Conservation (phyloP, 768 basidiomycete species). For the Kwoniella sp. region DNA sequence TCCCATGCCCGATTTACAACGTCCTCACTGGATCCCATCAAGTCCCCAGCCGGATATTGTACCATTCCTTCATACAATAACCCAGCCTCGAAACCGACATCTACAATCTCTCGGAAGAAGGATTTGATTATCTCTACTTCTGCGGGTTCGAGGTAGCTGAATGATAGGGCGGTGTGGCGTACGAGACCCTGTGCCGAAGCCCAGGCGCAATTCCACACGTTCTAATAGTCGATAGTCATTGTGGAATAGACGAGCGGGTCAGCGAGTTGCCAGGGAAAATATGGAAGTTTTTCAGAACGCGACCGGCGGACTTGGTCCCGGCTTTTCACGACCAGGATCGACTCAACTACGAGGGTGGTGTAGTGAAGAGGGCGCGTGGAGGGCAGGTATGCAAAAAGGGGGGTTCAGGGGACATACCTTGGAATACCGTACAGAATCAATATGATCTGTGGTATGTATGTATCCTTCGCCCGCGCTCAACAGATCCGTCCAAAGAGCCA, state of each 20-base stretch:
- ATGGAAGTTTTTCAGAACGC: no score
- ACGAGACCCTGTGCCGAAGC: slow-evolving; percentile 43
- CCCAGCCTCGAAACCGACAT: slow-evolving; percentile 42
- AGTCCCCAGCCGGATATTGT: slow-evolving; percentile 31
- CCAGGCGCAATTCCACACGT: slow-evolving; percentile 51
- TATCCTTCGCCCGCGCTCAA: slow-evolving; percentile 40
- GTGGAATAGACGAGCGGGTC: no score
- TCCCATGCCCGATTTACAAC: slow-evolving; percentile 29
- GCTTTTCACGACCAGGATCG: no score
- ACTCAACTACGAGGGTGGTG: no score
- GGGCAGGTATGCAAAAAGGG: no score
- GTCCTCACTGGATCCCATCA: slow-evolving; percentile 21
- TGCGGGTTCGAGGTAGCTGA: slow-evolving; percentile 19
- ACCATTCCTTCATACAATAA: slow-evolving; percentile 37
- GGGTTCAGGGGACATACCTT: slow-evolving; percentile 44
- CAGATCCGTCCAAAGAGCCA: slow-evolving; percentile 29
- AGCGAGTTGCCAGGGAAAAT: no score
- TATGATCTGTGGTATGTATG: slow-evolving; percentile 29
- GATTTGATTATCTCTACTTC: slow-evolving; percentile 26
- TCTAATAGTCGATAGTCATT: slow-evolving; percentile 20
- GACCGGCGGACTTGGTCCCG: no score
- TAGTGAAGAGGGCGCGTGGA: no score
- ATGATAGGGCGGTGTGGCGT: slow-evolving; percentile 31
- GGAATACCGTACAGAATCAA: slow-evolving; percentile 33
- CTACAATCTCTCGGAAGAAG: slow-evolving; percentile 44